Percentiles rank a stretch among this genome's conserved stretches.
Conservation (phyloP, 192 early-diverging fungal genomes). For the Linnemannia zychae region DNA sequence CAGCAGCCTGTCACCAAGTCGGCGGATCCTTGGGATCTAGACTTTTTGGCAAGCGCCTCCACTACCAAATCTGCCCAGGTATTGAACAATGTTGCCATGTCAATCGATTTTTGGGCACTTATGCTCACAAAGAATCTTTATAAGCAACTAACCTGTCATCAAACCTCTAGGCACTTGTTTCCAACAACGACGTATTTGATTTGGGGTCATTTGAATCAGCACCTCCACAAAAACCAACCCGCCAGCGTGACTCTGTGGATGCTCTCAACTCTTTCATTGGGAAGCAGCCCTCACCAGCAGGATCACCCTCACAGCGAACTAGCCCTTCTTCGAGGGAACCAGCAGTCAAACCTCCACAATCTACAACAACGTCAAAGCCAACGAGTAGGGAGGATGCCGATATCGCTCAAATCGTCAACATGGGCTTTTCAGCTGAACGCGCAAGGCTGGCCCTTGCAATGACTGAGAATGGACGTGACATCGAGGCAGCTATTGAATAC, state of each 20-base stretch:
- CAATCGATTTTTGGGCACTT: not conserved
- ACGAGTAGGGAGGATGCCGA: slow-evolving; percentile 52
- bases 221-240: slow-evolving; percentile 20
- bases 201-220: slow-evolving; percentile 49
- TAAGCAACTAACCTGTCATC: not conserved
- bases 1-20: slow-evolving; percentile 20
- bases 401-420: slow-evolving; percentile 83
- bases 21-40: slow-evolving; percentile 49
- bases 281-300: slow-evolving; percentile 38
- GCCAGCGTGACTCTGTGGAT: slow-evolving; percentile 36
- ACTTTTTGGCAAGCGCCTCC: slow-evolving; percentile 49
- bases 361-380: not conserved
- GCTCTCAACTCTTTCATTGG: slow-evolving; percentile 46
- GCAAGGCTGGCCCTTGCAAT: slow-evolving; percentile 79
- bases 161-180: not conserved
- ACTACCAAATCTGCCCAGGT: slow-evolving; percentile 31
- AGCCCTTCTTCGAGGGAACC: slow-evolving; percentile 35
- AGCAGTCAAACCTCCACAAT: slow-evolving; percentile 7
- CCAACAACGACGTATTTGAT: slow-evolving; percentile 42
- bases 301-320: not conserved
- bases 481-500: slow-evolving; percentile 65
- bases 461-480: slow-evolving; percentile 72
- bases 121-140: not conserved
- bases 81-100: not conserved
- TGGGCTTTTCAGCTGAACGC: slow-evolving; percentile 82